Evolutionary conservation across 1,284 basidiomycete species (phyloP).

Genomic region (Chondrostereum purpureum): DNA sequence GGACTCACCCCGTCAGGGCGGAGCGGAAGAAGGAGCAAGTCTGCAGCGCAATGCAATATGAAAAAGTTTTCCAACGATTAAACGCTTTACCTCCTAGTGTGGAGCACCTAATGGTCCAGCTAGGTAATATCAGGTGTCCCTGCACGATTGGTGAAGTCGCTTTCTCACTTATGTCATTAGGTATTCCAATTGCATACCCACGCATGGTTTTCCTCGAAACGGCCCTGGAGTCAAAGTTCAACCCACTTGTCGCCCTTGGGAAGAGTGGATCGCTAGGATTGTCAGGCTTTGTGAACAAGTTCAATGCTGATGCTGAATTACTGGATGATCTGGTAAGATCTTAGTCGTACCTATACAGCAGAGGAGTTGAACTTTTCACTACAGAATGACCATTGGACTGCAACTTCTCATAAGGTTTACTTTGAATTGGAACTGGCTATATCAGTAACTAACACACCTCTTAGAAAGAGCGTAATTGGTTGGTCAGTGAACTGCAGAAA

Average conservation of each 20-base stretch:
- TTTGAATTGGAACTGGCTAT: conserved; percentile 1
- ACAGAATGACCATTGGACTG: conserved; percentile 90
- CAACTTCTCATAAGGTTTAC: conserved; percentile 68
- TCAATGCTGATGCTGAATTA: conserved; percentile 86
- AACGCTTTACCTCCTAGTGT: conserved; percentile 52
- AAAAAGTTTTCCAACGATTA: conserved; percentile 63
- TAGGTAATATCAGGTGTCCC: conserved; percentile 39
- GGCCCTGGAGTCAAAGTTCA: conserved; percentile 74
- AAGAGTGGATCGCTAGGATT: conserved; percentile 58
- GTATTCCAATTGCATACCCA: conserved; percentile 83
- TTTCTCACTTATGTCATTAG: too few relatives aligned
- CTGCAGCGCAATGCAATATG: conserved; percentile 68
- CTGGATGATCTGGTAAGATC: conserved; percentile 78
- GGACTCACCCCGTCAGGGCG: conserved; percentile 47
- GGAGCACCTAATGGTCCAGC: conserved; percentile 77
- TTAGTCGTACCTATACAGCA: not conserved
- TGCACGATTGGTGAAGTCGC: conserved; percentile 1
- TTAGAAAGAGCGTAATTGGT: conserved; percentile 86
- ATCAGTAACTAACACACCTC: conserved; percentile 5
- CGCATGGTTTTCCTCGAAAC: conserved; percentile 86
- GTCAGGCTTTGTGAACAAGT: conserved; percentile 83
- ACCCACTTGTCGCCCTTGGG: conserved; percentile 74
- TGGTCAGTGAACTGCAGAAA: conserved; percentile 74
- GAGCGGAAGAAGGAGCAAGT: conserved; percentile 80
- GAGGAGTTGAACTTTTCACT: not conserved